A percentile compares a stretch with the other conserved stretches of the same genome.
Evolutionary conservation across 1,139 yeast species (phyloP).

Genomic region (Nematodospora anomalae): DNA sequence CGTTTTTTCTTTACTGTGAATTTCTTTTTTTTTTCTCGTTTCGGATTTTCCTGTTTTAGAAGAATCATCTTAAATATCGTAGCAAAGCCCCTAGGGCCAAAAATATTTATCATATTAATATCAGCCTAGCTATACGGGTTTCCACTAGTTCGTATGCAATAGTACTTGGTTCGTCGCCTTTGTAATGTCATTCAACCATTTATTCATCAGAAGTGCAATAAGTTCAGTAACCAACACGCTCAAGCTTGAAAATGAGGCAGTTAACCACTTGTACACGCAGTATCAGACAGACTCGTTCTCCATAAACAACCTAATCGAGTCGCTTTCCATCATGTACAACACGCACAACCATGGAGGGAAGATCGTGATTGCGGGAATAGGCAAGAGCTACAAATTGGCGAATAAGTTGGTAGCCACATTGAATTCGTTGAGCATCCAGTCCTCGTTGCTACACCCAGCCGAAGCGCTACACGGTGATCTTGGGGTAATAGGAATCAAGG

Average conservation of each 20-base stretch:
- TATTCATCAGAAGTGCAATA: constrained; percentile 18
- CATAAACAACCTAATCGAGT: constrained; percentile 48
- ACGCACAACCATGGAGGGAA: constrained; percentile 59
- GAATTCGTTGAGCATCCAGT: constrained; percentile 71
- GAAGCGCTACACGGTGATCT: constrained; percentile 93
- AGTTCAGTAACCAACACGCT: constrained; percentile 32
- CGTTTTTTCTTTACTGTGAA: no score
- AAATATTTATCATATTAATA: no score
- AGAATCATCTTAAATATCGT: no score
- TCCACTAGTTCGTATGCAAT: no score
- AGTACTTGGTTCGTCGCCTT: no score
- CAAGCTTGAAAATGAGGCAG: constrained; percentile 36
- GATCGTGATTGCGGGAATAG: constrained; percentile 76
- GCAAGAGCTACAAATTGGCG: constrained; percentile 80
- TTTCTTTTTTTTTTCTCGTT: no score
- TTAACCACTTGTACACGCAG: constrained; percentile 29
- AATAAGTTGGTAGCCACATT: constrained; percentile 77
- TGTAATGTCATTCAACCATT: background rate
- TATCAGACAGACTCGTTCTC: constrained; percentile 40
- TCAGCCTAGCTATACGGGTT: no score
- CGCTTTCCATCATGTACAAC: constrained; percentile 53
- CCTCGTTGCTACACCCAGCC: constrained; percentile 72
- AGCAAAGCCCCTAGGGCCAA: no score
- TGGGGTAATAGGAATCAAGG: constrained; percentile 62
- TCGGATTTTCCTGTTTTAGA: no score